Evolutionary conservation across 2,329 filamentous ascomycete genomes (phyloP).

Genomic region (Pseudocercospora pini-densiflorae): DNA sequence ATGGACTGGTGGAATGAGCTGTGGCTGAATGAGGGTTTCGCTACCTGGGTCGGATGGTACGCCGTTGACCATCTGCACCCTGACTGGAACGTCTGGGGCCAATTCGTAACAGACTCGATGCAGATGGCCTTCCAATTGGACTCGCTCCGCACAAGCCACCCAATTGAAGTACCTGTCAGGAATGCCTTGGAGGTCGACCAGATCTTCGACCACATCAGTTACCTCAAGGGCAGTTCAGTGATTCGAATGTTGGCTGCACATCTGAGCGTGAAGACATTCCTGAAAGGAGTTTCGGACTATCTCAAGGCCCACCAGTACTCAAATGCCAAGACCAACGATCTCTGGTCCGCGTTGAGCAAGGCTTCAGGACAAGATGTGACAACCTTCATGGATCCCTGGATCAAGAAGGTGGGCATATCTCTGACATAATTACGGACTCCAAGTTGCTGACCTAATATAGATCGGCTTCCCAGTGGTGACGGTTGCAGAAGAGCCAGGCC

Average conservation of each 20-base stretch:
- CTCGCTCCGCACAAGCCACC: slow-evolving; percentile 86
- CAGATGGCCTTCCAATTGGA: slow-evolving; percentile 91
- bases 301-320: slow-evolving; percentile 86
- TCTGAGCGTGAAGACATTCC: slow-evolving; percentile 83
- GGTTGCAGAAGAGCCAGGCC: slow-evolving; percentile 79
- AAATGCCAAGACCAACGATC: slow-evolving; percentile 86
- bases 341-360: slow-evolving; percentile 87
- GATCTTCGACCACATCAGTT: slow-evolving; percentile 96
- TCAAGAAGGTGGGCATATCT: slow-evolving; percentile 64
- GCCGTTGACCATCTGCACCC: slow-evolving; percentile 90
- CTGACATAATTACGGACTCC: background rate
- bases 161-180: slow-evolving; percentile 92
- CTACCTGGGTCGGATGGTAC: slow-evolving; percentile 97
- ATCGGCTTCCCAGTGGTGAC: slow-evolving; percentile 93
- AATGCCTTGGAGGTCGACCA: slow-evolving; percentile 97
- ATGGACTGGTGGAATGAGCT: slow-evolving; percentile 85
- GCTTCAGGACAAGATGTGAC: slow-evolving; percentile 87
- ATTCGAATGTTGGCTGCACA: slow-evolving; percentile 96
- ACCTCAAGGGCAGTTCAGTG: slow-evolving; percentile 93
- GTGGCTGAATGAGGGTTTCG: slow-evolving; percentile 93
- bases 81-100: slow-evolving; percentile 97
- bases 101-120: slow-evolving; percentile 95
- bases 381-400: slow-evolving; percentile 91
- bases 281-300: slow-evolving; percentile 88
- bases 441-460: slow-evolving; percentile 1